Conservation (phyloP, 1,284 basidiomycete species). For the Tilletia walkeri region DNA sequence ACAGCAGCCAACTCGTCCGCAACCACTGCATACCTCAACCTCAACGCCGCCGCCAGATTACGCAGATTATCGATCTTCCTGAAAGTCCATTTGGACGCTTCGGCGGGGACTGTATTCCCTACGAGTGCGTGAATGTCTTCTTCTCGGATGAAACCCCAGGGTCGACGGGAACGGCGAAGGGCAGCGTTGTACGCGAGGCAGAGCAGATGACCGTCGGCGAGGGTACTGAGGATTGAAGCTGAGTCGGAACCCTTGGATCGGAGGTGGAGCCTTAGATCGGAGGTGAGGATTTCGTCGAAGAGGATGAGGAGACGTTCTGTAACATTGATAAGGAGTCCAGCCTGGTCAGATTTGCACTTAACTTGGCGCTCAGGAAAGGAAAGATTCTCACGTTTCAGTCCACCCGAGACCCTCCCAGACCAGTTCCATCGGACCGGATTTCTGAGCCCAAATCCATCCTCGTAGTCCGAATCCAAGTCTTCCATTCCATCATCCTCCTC, state of each 20-base stretch:
- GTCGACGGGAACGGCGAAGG: constrained; percentile 72
- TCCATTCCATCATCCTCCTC: constrained; percentile 4
- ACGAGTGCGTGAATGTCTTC: constrained; percentile 66
- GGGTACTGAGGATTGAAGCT: constrained; percentile 19
- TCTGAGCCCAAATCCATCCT: background rate
- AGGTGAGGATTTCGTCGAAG: constrained; percentile 1
- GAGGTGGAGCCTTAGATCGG: constrained; percentile 3
- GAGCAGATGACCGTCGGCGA: constrained; percentile 69
- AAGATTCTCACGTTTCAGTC: background rate
- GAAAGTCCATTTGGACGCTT: constrained; percentile 36
- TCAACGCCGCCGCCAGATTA: constrained; percentile 35
- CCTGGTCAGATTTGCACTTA: too few species aligned
- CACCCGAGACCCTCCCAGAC: background rate
- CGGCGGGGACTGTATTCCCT: constrained; percentile 58
- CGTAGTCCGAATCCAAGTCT: constrained; percentile 2
- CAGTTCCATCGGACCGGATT: background rate
- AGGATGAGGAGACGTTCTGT: background rate
- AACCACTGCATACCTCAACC: constrained; percentile 28
- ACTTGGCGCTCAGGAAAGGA: too few species aligned
- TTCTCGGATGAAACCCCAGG: constrained; percentile 80
- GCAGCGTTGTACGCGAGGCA: constrained; percentile 76
- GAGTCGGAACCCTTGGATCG: background rate
- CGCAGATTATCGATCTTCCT: constrained; percentile 39
- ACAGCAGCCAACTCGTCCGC: background rate
- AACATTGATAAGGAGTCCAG: background rate